Evolutionary conservation across 495 filamentous ascomycete genomes (phyloP).

Genomic region (Penicillium lividum): DNA sequence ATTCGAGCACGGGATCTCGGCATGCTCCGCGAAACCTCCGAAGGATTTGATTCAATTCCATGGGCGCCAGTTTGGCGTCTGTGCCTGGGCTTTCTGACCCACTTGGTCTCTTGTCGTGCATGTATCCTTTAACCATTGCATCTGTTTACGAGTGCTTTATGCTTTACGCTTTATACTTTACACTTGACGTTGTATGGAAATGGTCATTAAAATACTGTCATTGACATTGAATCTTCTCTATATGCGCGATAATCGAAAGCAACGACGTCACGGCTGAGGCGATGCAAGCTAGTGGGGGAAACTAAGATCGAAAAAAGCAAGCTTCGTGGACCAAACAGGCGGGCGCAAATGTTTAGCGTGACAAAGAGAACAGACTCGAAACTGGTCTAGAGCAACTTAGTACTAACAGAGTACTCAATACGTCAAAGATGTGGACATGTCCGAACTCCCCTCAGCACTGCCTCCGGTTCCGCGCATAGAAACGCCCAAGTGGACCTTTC

Average conservation of each 20-base stretch:
- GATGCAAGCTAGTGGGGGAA: not conserved
- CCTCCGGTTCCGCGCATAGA: slow-evolving; percentile 1
- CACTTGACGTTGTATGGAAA: too few species aligned
- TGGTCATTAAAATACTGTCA: too few species aligned
- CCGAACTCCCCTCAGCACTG: slow-evolving; percentile 1
- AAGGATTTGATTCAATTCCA: too few species aligned
- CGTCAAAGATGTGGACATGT: not conserved
- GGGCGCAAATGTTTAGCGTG: not conserved
- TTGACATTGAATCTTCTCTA: not conserved
- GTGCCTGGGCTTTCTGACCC: not conserved
- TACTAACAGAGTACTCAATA: too few species aligned
- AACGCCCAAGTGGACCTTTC: not conserved
- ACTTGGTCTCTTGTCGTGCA: not conserved
- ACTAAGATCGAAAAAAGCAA: not conserved
- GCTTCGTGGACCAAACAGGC: not conserved
- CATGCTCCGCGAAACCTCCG: too few species aligned
- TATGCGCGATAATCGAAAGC: not conserved
- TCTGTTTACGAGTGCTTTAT: not conserved
- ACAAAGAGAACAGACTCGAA: not conserved
- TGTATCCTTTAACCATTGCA: not conserved
- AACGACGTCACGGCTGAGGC: not conserved
- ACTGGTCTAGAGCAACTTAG: too few species aligned
- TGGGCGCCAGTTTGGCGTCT: not conserved
- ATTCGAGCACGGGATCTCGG: too few species aligned
- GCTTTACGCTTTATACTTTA: too few species aligned